phyloP scores from a whole-genome alignment of 1,284 basidiomycete species.

The Pterula multifida region DNA sequence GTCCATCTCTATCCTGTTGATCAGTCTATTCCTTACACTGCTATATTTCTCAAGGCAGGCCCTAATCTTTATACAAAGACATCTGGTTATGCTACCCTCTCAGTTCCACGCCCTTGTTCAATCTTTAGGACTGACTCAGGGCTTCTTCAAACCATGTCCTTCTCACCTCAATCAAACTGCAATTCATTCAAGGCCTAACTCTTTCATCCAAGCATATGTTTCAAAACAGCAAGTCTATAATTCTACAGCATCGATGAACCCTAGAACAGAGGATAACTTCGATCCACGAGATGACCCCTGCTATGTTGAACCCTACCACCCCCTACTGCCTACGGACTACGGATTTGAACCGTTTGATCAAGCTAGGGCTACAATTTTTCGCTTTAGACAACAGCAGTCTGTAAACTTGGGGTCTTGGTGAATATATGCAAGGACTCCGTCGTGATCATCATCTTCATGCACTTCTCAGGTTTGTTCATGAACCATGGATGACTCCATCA shows the following conservation, averaged over 20 bases:
- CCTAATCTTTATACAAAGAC: neutral
- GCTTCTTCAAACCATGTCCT: slow-evolving; percentile 25
- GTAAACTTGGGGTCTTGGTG: slow-evolving; percentile 61
- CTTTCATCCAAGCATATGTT: slow-evolving; percentile 2
- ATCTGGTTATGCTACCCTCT: neutral
- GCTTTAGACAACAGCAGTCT: slow-evolving; percentile 52
- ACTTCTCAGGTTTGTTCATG: slow-evolving; percentile 56
- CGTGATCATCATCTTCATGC: neutral
- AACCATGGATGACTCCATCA: slow-evolving; percentile 69
- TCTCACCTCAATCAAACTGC: slow-evolving; percentile 9
- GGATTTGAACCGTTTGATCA: slow-evolving; percentile 38
- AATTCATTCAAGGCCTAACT: slow-evolving; percentile 4
- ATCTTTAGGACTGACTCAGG: slow-evolving; percentile 21
- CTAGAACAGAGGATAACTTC: neutral
- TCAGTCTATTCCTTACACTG: too few species aligned
- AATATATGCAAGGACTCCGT: slow-evolving; percentile 12
- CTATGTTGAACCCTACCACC: slow-evolving; percentile 23
- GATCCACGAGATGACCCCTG: slow-evolving; percentile 13
- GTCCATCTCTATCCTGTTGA: neutral
- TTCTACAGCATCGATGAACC: neutral
- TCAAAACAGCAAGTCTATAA: slow-evolving; percentile 3
- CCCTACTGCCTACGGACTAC: slow-evolving; percentile 22
- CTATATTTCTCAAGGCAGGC: neutral
- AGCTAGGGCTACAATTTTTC: slow-evolving; percentile 34
- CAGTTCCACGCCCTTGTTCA: slow-evolving; percentile 19